phyloP scores from a whole-genome alignment of 2,329 filamentous ascomycete species.

The Nemania abortiva region DNA sequence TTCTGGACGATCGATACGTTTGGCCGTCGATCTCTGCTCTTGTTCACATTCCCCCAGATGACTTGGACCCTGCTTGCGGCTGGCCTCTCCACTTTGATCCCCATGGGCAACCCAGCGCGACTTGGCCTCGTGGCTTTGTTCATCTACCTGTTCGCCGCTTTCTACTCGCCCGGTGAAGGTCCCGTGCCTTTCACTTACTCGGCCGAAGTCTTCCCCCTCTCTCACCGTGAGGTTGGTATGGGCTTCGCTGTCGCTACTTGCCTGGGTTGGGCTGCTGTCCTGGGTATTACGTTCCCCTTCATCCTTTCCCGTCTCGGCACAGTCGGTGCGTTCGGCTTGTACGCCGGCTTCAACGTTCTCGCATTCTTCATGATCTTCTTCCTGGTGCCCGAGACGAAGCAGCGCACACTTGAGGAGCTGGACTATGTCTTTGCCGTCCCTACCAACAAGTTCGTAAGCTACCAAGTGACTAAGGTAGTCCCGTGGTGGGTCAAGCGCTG shows the following conservation, averaged over 20 bases:
- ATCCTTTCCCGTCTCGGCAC: conserved; percentile 61
- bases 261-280: conserved; percentile 69
- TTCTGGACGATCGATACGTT: conserved; percentile 76
- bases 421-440: conserved; percentile 62
- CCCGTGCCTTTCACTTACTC: conserved; percentile 76
- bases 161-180: conserved; percentile 74
- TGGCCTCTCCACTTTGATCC: conserved; percentile 69
- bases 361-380: conserved; percentile 63
- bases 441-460: conserved; percentile 55
- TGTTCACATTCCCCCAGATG: conserved; percentile 77
- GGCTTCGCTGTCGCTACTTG: conserved; percentile 75
- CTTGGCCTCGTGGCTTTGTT: conserved; percentile 68
- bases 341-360: conserved; percentile 61
- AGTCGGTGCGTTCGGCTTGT: conserved; percentile 61
- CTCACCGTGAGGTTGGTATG: conserved; percentile 79
- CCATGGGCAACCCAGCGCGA: conserved; percentile 39
- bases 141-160: conserved; percentile 70
- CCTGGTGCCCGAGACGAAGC: conserved; percentile 64
- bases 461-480: conserved; percentile 55
- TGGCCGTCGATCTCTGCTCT: conserved; percentile 70
- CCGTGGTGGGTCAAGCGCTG: conserved; percentile 56
- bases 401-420: conserved; percentile 63
- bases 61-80: conserved; percentile 74
- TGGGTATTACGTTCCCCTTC: conserved; percentile 73
- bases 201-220: conserved; percentile 77